These are phyloP conservation scores for Trichoderma atroviride DNA, from an alignment of 2,329 filamentous ascomycete species.

Conservation along the genomic window DNA sequence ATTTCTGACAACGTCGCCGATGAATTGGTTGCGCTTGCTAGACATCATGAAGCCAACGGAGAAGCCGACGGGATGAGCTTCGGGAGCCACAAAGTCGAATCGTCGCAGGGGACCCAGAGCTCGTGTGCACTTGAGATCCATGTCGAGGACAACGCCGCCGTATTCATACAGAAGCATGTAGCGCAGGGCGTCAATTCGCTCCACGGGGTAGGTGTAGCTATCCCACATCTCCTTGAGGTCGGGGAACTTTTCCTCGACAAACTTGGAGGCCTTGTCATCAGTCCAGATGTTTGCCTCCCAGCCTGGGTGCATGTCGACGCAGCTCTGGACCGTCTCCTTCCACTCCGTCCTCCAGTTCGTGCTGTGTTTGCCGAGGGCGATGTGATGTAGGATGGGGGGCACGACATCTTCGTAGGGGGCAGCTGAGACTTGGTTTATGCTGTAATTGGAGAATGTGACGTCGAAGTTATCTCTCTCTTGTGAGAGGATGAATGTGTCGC, in stretches of 20 bases:
- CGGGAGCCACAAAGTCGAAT: conserved; percentile 47
- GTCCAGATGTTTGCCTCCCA: conserved; percentile 37
- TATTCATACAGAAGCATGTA: conserved; percentile 51
- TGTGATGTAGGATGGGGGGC: conserved; percentile 42
- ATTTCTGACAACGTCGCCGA: conserved; percentile 40
- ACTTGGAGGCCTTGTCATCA: conserved; percentile 29
- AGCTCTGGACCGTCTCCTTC: conserved; percentile 38
- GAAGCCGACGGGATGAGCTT: conserved; percentile 45
- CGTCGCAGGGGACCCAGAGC: conserved; percentile 44
- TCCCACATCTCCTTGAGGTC: conserved; percentile 42
- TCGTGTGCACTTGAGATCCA: conserved; percentile 42
- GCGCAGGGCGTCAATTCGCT: conserved; percentile 69
- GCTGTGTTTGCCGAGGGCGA: conserved; percentile 35
- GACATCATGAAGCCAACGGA: conserved; percentile 49
- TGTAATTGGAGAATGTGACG: conserved; percentile 41
- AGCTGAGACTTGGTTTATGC: conserved; percentile 35
- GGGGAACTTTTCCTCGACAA: conserved; percentile 31
- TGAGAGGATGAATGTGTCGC: conserved; percentile 37
- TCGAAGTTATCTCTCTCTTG: conserved; percentile 37
- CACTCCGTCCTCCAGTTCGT: conserved; percentile 33
- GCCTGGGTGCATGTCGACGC: conserved; percentile 39
- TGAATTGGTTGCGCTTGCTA: conserved; percentile 39
- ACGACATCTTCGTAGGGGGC: conserved; percentile 37
- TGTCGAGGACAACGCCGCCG: conserved; percentile 37
- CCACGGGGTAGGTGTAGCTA: conserved; percentile 68